phyloP scores from a whole-genome alignment of 768 basidiomycete species.

The Xerocomellus chrysenteron region DNA sequence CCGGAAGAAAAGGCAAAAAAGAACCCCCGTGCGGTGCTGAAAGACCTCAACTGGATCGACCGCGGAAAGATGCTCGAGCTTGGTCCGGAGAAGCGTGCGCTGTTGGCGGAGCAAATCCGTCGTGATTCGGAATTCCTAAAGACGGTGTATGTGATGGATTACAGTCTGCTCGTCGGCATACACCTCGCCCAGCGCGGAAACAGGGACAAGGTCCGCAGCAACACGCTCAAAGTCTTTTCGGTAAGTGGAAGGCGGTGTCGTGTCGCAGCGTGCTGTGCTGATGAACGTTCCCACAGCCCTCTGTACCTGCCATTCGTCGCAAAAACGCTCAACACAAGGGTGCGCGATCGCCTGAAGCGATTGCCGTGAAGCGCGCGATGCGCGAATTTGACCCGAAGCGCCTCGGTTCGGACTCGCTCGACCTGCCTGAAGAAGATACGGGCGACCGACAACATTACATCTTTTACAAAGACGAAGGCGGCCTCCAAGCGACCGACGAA shows the following conservation, averaged over 20 bases:
- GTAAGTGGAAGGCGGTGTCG: conserved; percentile 46
- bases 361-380: conserved; percentile 84
- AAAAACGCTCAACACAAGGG: conserved; percentile 61
- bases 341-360: conserved; percentile 64
- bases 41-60: conserved; percentile 97
- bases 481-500: conserved; percentile 87
- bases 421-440: conserved; percentile 63
- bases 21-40: conserved; percentile 87
- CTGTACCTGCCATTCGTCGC: conserved; percentile 61
- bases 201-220: conserved; percentile 85
- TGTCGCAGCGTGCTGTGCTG: background rate
- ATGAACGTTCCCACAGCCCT: conserved; percentile 48
- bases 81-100: conserved; percentile 93
- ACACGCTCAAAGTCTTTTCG: conserved; percentile 89
- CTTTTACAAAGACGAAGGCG: conserved; percentile 97
- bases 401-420: conserved; percentile 50
- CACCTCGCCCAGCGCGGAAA: conserved; percentile 92
- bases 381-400: conserved; percentile 77
- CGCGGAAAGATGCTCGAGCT: conserved; percentile 74
- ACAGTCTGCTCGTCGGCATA: conserved; percentile 90
- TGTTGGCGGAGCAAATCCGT: conserved; percentile 87
- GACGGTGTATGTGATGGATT: conserved; percentile 90
- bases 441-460: conserved; percentile 66
- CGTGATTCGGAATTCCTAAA: conserved; percentile 87
- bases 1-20: conserved; percentile 74